A percentile compares a stretch with the other conserved stretches of the same genome.
These are phyloP conservation scores for Curvularia spicifera DNA, from an alignment of 2,329 filamentous ascomycete species.

Conservation along the genomic window DNA sequence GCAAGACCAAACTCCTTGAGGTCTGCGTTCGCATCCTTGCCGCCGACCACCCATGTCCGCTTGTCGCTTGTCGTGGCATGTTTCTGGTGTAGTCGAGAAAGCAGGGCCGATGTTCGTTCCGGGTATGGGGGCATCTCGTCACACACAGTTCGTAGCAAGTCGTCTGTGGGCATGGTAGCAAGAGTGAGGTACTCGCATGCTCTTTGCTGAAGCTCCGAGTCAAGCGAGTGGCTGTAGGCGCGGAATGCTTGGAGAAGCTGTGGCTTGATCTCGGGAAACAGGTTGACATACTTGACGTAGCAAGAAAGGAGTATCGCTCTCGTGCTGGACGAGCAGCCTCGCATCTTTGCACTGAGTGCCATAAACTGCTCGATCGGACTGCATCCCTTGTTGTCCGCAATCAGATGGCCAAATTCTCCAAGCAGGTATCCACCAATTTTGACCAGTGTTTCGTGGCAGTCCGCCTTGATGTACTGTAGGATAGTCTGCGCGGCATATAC, in stretches of 20 bases:
- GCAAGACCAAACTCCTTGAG: conserved; percentile 78
- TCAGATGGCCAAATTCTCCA: conserved; percentile 95
- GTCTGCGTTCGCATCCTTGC: conserved; percentile 90
- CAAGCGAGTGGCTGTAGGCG: conserved; percentile 90
- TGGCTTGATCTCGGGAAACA: conserved; percentile 98
- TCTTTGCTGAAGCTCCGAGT: conserved; percentile 93
- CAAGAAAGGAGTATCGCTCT: conserved; percentile 93
- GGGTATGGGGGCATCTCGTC: conserved; percentile 99
- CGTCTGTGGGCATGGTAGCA: conserved; percentile 84
- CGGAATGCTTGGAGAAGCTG: conserved; percentile 90
- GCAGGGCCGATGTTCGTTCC: conserved; percentile 86
- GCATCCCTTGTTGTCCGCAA: conserved; percentile 89
- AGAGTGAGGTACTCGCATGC: conserved; percentile 93
- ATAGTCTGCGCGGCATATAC: conserved; percentile 95
- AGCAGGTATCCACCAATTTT: conserved; percentile 97
- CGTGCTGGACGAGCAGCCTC: conserved; percentile 85
- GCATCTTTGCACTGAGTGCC: conserved; percentile 87
- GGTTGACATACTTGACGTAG: conserved; percentile 96
- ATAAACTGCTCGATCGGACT: conserved; percentile 98
- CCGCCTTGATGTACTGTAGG: conserved; percentile 89
- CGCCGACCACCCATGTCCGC: conserved; percentile 96
- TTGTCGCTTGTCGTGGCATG: conserved; percentile 92
- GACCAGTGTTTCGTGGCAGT: conserved; percentile 95
- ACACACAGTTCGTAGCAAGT: conserved; percentile 89
- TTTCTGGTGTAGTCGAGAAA: conserved; percentile 93